These are phyloP conservation scores for Saprolegnia diclina DNA, from an alignment of 352 stramenopile species.

Conservation along the genomic window DNA sequence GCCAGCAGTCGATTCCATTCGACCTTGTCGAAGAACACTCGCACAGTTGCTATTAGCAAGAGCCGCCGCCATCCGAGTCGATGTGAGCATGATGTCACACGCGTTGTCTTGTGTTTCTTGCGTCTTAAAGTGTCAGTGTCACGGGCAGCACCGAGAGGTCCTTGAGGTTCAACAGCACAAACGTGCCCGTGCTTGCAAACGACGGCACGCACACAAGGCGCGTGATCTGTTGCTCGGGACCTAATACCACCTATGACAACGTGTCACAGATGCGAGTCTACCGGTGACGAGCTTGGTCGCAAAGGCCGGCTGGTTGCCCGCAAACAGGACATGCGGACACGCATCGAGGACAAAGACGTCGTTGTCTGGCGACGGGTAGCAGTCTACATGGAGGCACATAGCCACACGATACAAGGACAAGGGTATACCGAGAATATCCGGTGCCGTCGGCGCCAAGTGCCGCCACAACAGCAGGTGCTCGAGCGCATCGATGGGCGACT, in stretches of 20 bases:
- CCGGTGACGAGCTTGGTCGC: conserved; percentile 63
- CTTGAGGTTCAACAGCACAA: conserved; percentile 89
- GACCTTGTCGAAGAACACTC: conserved; percentile 18
- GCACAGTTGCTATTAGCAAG: conserved; percentile 2
- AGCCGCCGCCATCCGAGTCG: not conserved
- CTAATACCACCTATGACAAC: conserved; percentile 26
- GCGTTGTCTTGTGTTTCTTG: not conserved
- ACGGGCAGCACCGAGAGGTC: conserved; percentile 68
- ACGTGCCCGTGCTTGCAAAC: conserved; percentile 83
- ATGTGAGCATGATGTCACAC: too few relatives aligned
- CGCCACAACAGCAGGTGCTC: conserved; percentile 82
- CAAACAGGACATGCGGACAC: conserved; percentile 89
- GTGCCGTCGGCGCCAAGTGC: conserved; percentile 90
- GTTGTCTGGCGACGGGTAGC: conserved; percentile 84
- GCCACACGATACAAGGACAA: not conserved
- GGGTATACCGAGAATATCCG: conserved; percentile 61
- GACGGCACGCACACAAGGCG: conserved; percentile 87
- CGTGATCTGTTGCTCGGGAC: conserved; percentile 42
- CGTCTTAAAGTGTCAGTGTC: conserved; percentile 32
- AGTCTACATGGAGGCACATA: conserved; percentile 39
- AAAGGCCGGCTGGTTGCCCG: conserved; percentile 87
- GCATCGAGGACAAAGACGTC: conserved; percentile 91
- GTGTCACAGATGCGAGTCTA: conserved; percentile 11
- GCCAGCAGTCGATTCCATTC: conserved; percentile 11
- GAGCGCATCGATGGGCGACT: conserved; percentile 44